phyloP scores from a whole-genome alignment of 2,329 filamentous ascomycete genomes.

The Alternaria rosae region DNA sequence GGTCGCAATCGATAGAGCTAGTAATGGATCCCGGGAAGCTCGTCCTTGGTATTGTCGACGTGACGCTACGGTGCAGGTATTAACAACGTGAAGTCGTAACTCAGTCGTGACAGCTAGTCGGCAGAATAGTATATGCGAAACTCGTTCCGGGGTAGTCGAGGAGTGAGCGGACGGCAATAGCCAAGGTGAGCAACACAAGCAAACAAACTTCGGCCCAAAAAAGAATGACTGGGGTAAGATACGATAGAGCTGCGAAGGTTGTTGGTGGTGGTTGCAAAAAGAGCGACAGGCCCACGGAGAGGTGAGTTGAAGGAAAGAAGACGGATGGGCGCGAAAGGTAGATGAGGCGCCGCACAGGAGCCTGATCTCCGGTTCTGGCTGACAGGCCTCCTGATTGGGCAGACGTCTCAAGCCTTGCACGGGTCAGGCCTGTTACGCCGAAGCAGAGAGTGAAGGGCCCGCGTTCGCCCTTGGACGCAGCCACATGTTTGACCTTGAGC shows the following conservation, averaged over 20 bases:
- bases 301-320: slow-evolving; percentile 44
- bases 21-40: slow-evolving; percentile 28
- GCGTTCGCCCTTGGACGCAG: slow-evolving; percentile 20
- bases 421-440: slow-evolving; percentile 27
- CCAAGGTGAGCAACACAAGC: slow-evolving; percentile 22
- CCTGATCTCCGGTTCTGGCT: slow-evolving; percentile 31
- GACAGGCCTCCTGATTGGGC: slow-evolving; percentile 33
- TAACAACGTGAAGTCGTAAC: slow-evolving; percentile 49
- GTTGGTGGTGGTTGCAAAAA: slow-evolving; percentile 32
- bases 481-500: slow-evolving; percentile 38
- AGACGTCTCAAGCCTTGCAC: slow-evolving; percentile 27
- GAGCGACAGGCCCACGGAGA: slow-evolving; percentile 41
- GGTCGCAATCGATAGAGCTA: slow-evolving; percentile 18
- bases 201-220: slow-evolving; percentile 38
- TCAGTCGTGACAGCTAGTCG: slow-evolving; percentile 34
- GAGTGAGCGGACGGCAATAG: slow-evolving; percentile 19
- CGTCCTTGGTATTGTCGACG: slow-evolving; percentile 10
- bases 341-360: slow-evolving; percentile 40
- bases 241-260: slow-evolving; percentile 27
- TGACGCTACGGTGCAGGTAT: slow-evolving; percentile 28
- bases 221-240: slow-evolving; percentile 53
- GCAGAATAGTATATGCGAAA: slow-evolving; percentile 15
- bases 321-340: slow-evolving; percentile 40
- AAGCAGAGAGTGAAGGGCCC: slow-evolving; percentile 17
- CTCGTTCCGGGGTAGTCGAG: slow-evolving; percentile 19